Evolutionary conservation across 139 green algal species (phyloP), one percentile per base, ranked within the genome.

Genomic region (Chlorella sp.): DNA sequence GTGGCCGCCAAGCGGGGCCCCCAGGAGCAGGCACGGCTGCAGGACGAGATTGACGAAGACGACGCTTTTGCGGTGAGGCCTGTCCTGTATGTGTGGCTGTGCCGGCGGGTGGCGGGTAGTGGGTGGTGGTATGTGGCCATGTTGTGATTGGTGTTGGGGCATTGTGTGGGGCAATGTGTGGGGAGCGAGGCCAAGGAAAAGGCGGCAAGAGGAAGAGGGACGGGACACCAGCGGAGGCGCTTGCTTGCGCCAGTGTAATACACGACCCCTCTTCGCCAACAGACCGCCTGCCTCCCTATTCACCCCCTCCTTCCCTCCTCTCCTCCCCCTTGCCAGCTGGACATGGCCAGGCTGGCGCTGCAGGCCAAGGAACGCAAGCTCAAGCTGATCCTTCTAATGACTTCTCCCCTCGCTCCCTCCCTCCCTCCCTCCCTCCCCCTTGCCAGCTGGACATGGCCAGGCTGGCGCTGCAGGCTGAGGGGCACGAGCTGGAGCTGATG

Each of bases 11-110:
- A 89, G 86, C 69, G 68, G 0, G n/a, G 21, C 19, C 30, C 48
- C 37, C 80, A 88, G 78, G 86, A 81, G 82, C 21, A 37, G 66
- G 22, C 37, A 37, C 83, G 83, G 18, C 64, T 88, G 83, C 82
- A 69, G 84, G 57, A 83, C n/a, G 93, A 95, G 80, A 75, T 94
- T 14, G 93, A 96, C 32, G 93, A 94, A 86, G 94, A 93, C 34
- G 94, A 91, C 30, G 68, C 85, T 28, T 92, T 92, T 89, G 88
- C 91, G 82, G 83, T 93, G 77, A 34, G 85, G 3, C 2, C 71
- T 18, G 77, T 37, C 34, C 71, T 18, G 77, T 37, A 14, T 14
- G 30, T 36, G 30, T 37, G 73, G n/a, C 26, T n/a, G n/a, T n/a
- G n/a, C n/a, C n/a, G n/a, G n/a, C n/a, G n/a, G n/a, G n/a, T n/a